Percentiles rank a stretch among this genome's conserved stretches.
Conservation (phyloP, 1,139 yeast species). For the Kurtzmaniella quercitrusa region DNA sequence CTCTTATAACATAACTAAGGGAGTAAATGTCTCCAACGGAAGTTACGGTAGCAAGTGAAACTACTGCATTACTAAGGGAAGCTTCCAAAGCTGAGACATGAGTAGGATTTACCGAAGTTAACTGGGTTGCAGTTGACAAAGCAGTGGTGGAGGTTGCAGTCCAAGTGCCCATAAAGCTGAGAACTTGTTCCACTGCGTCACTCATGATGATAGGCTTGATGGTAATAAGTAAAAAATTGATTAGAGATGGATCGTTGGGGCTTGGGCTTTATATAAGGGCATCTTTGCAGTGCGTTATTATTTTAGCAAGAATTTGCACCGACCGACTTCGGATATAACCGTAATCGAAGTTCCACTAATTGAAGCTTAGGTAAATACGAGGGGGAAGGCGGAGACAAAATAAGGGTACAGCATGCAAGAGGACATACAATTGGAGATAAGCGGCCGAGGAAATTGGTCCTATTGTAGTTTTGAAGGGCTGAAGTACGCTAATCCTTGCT, state of each 20-base stretch:
- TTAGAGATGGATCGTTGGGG: neutral
- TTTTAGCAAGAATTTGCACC: neutral
- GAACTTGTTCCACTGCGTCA: neutral
- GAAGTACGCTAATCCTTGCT: too few species aligned
- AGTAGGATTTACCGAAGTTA: slow-evolving; percentile 18
- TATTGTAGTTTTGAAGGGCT: too few species aligned
- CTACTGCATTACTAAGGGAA: slow-evolving; percentile 13
- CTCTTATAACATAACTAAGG: slow-evolving; percentile 25
- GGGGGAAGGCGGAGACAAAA: neutral
- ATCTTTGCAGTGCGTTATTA: neutral
- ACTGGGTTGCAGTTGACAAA: slow-evolving; percentile 16
- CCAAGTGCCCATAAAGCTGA: slow-evolving; percentile 13
- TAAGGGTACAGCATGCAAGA: too few species aligned
- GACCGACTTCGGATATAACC: too few species aligned
- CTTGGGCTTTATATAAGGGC: neutral
- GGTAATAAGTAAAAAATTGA: neutral
- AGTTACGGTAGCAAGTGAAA: slow-evolving; percentile 12
- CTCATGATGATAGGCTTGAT: neutral
- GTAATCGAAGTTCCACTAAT: too few species aligned
- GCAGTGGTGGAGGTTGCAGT: slow-evolving; percentile 13
- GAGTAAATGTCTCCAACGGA: slow-evolving; percentile 10
- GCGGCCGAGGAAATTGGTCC: too few species aligned
- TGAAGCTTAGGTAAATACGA: neutral
- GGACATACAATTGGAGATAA: neutral
- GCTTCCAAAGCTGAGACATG: slow-evolving; percentile 11